These are phyloP conservation scores for Neurospora pannonica DNA, from an alignment of 495 filamentous ascomycete species.

Conservation along the genomic window DNA sequence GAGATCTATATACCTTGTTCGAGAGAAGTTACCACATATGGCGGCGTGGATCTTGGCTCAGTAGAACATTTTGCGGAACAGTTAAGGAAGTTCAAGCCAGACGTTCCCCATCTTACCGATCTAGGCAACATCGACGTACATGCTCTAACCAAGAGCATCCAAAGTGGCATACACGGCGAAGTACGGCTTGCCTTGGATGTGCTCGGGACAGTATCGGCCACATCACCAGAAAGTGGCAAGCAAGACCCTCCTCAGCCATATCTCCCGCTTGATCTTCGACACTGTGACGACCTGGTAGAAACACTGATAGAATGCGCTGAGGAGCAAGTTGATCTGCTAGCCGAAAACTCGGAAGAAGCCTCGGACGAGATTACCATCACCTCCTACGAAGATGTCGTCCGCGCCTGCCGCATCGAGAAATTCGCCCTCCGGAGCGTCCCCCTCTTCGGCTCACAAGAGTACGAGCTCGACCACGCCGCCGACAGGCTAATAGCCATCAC, in stretches of 20 bases:
- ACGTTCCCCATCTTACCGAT: conserved; percentile 64
- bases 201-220: conserved; percentile 61
- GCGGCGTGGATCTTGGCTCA: conserved; percentile 54
- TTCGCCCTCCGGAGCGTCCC: conserved; percentile 58
- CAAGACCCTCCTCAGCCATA: conserved; percentile 33
- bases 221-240: conserved; percentile 40
- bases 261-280: conserved; percentile 43
- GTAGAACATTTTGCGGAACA: conserved; percentile 53
- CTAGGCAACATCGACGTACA: conserved; percentile 83
- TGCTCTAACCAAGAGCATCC: conserved; percentile 84
- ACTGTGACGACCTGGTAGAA: conserved; percentile 83
- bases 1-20: conserved; percentile 55
- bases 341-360: conserved; percentile 69
- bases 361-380: conserved; percentile 72
- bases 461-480: conserved; percentile 76
- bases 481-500: conserved; percentile 85
- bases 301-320: conserved; percentile 83
- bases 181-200: conserved; percentile 81
- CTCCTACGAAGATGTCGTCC: conserved; percentile 79
- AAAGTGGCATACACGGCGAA: conserved; percentile 82
- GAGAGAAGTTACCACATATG: conserved; percentile 48
- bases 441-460: conserved; percentile 65
- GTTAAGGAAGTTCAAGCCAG: conserved; percentile 54
- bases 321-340: conserved; percentile 70
- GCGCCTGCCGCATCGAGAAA: conserved; percentile 63